Evolutionary conservation across 495 filamentous ascomycete genomes (phyloP), one percentile per base, ranked within the genome.

Genomic region (Cercophora sp.): DNA sequence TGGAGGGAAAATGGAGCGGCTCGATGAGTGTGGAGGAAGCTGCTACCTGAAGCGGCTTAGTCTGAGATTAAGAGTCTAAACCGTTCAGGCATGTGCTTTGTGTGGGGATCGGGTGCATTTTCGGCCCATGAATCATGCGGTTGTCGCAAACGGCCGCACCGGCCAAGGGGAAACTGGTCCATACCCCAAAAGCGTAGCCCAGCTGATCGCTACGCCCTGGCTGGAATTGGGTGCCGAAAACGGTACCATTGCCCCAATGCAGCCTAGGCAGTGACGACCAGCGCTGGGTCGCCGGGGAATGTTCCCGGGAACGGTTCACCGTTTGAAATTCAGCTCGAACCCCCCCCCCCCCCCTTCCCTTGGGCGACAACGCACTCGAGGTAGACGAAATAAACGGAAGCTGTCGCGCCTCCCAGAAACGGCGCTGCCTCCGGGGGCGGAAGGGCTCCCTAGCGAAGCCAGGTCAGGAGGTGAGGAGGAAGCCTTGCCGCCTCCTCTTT

Each of bases 381-480:
- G n/a, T n/a, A n/a, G n/a, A n/a, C n/a, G n/a, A n/a, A n/a, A n/a
- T 37, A 45, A 44, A 52, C 32, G 32, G 20, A 56, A 15, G 11
- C 5, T 22, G 10, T 22, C 23, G 20, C 40, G 40, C 40, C 40
- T 43, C 36, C 57, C 55, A 41, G 44, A 59, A 63, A 55, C 58
- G 58, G 60, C 54, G 46, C 29, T 41, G 36, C 54, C 42, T 63
- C 55, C 55, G 57, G 53, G 45, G 24, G 37, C 40, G 27, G 26
- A 47, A 16, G 27, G 23, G 20, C 20, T 19, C n/a, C 6, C 8
- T 26, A 29, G 36, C 48, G 20, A 24, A 20, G 42, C 11, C n/a
- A 47, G 56, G 62, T 58, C 62, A 63, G 61, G 62, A 47, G 56
- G 62, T 58, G 60, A 63, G 61, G 62, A 60, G 59, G 55, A 47